Percentiles rank a stretch among this genome's conserved stretches.
These are phyloP conservation scores for Melastoma candidum DNA, from an alignment of 441 rosid species.

Conservation along the genomic window DNA sequence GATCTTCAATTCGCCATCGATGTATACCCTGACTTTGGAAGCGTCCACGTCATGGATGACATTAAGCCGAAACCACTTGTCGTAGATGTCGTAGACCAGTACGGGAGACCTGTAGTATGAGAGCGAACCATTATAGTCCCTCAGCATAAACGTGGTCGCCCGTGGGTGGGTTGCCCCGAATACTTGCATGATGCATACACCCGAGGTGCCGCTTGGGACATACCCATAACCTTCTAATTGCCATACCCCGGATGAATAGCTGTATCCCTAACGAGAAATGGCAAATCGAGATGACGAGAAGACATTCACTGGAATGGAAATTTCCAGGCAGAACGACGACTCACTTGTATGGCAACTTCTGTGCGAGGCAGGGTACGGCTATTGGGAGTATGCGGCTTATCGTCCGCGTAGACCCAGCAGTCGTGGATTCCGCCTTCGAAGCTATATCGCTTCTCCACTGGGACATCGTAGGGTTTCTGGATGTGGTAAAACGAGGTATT, in stretches of 20 bases:
- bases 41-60: no score
- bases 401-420: conserved; percentile 1
- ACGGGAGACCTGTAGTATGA: no score
- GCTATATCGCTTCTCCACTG: conserved; percentile 1
- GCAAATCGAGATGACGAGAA: background rate
- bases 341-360: background rate
- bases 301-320: no score
- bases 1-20: no score
- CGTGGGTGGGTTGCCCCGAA: background rate
- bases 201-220: background rate
- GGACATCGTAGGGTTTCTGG: background rate
- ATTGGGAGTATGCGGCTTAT: background rate
- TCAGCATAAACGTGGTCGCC: no score
- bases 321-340: background rate
- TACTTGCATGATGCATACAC: conserved; percentile 9
- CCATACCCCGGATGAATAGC: conserved; percentile 2
- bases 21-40: no score
- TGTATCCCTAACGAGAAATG: background rate
- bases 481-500: conserved; percentile 1
- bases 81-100: no score
- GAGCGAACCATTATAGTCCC: no score
- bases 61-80: no score
- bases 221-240: conserved; percentile 7
- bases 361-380: background rate
- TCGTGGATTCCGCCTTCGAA: background rate